Evolutionary conservation across 352 stramenopile species (phyloP).

Genomic region (Phytophthora crassamura): DNA sequence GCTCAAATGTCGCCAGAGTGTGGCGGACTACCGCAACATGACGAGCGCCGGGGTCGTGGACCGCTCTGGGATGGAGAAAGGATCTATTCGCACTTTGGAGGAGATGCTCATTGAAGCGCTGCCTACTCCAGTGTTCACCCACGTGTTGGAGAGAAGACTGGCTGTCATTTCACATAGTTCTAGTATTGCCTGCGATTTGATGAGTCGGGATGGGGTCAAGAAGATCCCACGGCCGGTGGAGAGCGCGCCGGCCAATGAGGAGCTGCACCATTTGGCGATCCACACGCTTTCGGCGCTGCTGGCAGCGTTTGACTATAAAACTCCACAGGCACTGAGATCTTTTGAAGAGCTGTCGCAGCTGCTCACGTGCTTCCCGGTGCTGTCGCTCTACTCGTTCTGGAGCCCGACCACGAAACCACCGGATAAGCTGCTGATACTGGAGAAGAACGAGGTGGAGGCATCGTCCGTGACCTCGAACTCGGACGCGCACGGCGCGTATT

Average conservation of each 20-base stretch:
- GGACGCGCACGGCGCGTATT: conserved; percentile 48
- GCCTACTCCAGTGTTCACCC: conserved; percentile 79
- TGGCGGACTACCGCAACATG: conserved; percentile 84
- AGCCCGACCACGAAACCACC: conserved; percentile 72
- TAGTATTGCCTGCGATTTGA: conserved; percentile 60
- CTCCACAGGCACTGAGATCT: conserved; percentile 50
- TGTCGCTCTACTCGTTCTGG: conserved; percentile 89
- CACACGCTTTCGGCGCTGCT: conserved; percentile 79
- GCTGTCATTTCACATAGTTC: conserved; percentile 87
- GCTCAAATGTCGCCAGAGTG: conserved; percentile 82
- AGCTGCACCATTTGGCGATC: conserved; percentile 87
- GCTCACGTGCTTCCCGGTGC: conserved; percentile 71
- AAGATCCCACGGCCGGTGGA: conserved; percentile 51
- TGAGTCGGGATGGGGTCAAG: conserved; percentile 55
- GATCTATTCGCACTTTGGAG: conserved; percentile 75
- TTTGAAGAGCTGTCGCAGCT: conserved; percentile 85
- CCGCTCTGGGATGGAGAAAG: conserved; percentile 74
- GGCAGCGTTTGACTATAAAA: conserved; percentile 72
- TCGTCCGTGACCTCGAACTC: conserved; percentile 64
- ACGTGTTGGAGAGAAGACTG: conserved; percentile 77
- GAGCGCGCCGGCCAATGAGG: conserved; percentile 46
- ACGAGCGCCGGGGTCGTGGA: conserved; percentile 83
- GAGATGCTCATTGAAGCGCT: conserved; percentile 83
- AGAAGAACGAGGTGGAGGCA: conserved; percentile 54
- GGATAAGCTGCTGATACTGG: conserved; percentile 58